Base-by-base conservation (phyloP, 257 asterid genomes). In the Buddleja alternifolia region DNA sequence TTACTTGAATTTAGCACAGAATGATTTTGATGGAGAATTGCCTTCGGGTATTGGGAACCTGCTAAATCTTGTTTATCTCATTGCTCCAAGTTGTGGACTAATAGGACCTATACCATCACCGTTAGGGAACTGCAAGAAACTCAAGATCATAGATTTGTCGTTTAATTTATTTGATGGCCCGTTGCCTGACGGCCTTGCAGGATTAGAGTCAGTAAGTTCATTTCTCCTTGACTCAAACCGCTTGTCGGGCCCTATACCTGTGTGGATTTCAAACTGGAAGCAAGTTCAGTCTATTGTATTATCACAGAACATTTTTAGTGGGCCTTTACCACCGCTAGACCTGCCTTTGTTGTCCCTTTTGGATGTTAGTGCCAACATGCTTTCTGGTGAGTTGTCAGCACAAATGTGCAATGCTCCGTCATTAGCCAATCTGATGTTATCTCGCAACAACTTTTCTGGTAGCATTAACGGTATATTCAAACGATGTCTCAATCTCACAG, bases 241-340 rank as follows among this genome's bases (percentile, higher is more conserved):
- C 7, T 68, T 92, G 45, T 84, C 94, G 1, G 96, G 98, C 3
- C 71, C 83, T 0, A 19, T 92, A 46, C 96, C 96, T 0, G 47
- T 8, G 1, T 92, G 98, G 98, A 85, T 89, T 71, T 87, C 95
- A 3, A 81, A 81, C 32, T 92, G 94, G 98, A 87, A 74, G 66
- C 66, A 57, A 25, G 81, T 74, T 3, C 80, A 73, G 32, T 63
- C 88, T 1, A 58, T 89, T 6, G 66, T 69, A 7, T 78, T 89
- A 10, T 71, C 96, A 11, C 81, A 84, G 68, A 92, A 92, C 71
- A 77, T 51, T 56, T 72, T 92, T 32, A 84, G 12, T 7, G 96
- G 95, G 59, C 15, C 81, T 54, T 65, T 92, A 21, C 95, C 94
- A 6, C 82, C 85, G 11, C 86, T 92, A 4, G 16, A 81, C 65